Percentiles rank a stretch among this genome's conserved stretches.
phyloP scores from a whole-genome alignment of 2,329 filamentous ascomycete genomes.

The Colletotrichum shisoi region DNA sequence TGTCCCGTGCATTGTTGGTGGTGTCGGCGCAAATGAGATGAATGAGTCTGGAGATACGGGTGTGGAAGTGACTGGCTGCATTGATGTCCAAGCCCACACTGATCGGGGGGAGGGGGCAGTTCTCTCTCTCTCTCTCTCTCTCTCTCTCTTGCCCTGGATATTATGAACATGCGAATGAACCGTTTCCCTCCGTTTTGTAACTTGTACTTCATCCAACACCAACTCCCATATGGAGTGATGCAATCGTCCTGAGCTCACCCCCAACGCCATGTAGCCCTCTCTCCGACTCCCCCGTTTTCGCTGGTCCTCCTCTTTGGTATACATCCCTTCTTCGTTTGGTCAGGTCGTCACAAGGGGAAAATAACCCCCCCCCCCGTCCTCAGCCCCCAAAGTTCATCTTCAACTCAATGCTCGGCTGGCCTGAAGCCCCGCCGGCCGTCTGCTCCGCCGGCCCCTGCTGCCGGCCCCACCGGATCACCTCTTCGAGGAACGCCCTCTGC shows the following conservation, averaged over 20 bases:
- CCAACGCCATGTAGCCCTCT: background rate
- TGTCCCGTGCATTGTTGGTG: too few relatives aligned
- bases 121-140: background rate
- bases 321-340: background rate
- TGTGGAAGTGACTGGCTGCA: too few relatives aligned
- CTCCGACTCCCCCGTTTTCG: background rate
- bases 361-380: conserved; percentile 18
- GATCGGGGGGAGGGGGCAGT: background rate
- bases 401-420: conserved; percentile 84
- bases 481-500: conserved; percentile 80
- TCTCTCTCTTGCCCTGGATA: too few relatives aligned
- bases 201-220: background rate
- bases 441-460: conserved; percentile 54
- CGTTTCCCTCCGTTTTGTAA: background rate
- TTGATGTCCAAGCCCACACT: too few relatives aligned
- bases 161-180: background rate
- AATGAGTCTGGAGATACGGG: too few relatives aligned
- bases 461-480: conserved; percentile 74
- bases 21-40: too few relatives aligned
- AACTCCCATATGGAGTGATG: background rate
- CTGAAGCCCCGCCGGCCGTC: conserved; percentile 54
- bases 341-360: background rate
- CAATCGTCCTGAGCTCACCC: background rate
- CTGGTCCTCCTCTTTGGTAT: background rate
- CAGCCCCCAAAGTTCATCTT: conserved; percentile 86